phyloP scores from a whole-genome alignment of 257 asterid species.

The Capsicum baccatum region DNA sequence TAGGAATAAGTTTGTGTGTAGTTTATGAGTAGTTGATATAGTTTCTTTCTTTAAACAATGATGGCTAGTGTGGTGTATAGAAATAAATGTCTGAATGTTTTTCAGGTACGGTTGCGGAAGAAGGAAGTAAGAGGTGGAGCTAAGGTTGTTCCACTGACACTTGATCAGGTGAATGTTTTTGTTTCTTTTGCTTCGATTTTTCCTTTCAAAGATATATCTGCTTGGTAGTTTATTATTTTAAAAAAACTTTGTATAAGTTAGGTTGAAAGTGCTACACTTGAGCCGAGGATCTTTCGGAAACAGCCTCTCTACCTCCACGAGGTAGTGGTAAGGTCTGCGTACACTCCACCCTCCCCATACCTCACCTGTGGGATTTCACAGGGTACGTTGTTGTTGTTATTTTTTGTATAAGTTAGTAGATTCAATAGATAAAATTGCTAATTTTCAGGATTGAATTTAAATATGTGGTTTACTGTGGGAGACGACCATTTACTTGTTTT shows the following conservation, averaged over 20 bases:
- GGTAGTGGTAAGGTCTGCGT: too few species aligned
- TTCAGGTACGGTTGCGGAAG: slow-evolving; percentile 72
- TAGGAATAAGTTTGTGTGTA: not conserved
- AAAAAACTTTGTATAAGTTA: too few species aligned
- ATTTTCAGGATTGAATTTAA: not conserved
- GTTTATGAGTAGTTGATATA: not conserved
- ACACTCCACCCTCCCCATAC: too few species aligned
- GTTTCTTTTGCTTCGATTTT: not conserved
- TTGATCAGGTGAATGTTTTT: slow-evolving; percentile 72
- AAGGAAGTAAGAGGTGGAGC: slow-evolving; percentile 81
- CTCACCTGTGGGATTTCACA: too few species aligned
- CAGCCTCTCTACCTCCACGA: too few species aligned
- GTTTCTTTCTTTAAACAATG: too few species aligned
- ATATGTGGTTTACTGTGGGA: not conserved
- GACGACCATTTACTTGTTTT: not conserved
- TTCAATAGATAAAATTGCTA: not conserved
- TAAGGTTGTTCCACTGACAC: slow-evolving; percentile 89
- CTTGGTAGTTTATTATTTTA: not conserved
- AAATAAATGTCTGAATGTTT: not conserved
- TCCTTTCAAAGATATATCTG: not conserved
- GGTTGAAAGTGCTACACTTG: too few species aligned
- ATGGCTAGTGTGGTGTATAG: not conserved
- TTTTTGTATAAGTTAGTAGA: not conserved
- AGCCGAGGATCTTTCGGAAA: too few species aligned
- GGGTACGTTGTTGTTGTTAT: too few species aligned